Base-by-base conservation (phyloP, 768 basidiomycete species). In the Sporobolomyces pararoseus region DNA sequence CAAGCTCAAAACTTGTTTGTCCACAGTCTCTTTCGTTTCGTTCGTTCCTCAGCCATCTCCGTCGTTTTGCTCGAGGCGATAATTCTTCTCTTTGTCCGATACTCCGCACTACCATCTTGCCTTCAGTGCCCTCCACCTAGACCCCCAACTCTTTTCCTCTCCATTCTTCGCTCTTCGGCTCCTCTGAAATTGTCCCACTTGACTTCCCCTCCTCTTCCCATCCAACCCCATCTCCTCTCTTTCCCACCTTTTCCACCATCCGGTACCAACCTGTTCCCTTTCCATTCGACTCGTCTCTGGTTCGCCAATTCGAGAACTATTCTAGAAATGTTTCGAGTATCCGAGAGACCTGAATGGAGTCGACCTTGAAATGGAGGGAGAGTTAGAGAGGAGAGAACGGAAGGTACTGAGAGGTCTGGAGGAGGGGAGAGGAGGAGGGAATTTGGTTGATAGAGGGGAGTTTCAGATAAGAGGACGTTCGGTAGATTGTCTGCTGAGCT, bases 301-400 rank as follows among this genome's bases (percentile, higher is more conserved):
- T 84, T 80, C 17, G 87, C 87, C n/a, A 97, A 85, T 76, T 91
- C 89, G 58, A 85, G 80, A 47, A 95, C 78, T 69, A 99, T 86
- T 39, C 89, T 86, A 16, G 89, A 84, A 65, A 97, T 85, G 79
- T 99, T 99, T 35, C 89, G 87, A 42, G 90, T 85, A 80, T 99
- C 94, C 80, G 93, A 91, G 42, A 95, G 88, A 29, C 95, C 95
- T 76, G 86, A 86, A 80, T 98, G 95, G 64, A 86, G 83, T 75
- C 89, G 85, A 27, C 95, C 94, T 78, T 88, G 81, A 77, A 98
- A 98, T 10, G 84, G 82, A 7, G 85, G 83, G 53, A 97, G 80
- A 14, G 83, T 84, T 50, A 97, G 85, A n/a, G 83, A 83, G 42
- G 83, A 82, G 54, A 96, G 82, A 79, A 94, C 90, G n/a, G 84